A percentile compares a stretch with the other conserved stretches of the same genome.
phyloP scores from a whole-genome alignment of 345 rosid species.

The Gossypium longicalyx region DNA sequence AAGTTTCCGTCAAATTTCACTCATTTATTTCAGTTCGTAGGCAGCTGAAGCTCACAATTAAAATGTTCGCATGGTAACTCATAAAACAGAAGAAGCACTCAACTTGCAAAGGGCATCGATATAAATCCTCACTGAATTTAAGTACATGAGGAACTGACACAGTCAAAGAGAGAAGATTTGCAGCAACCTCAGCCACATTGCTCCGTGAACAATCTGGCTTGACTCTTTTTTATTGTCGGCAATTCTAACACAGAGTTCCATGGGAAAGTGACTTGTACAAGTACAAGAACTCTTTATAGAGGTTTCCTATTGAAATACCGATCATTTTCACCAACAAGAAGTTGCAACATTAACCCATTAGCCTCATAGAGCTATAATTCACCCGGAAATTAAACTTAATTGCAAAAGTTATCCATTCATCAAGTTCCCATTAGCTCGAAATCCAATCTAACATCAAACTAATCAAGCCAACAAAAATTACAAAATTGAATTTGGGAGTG shows the following conservation, averaged over 20 bases:
- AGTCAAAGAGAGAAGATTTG: not conserved
- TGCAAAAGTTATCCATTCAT: conserved; percentile 9
- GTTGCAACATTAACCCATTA: not conserved
- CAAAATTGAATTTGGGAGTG: not conserved
- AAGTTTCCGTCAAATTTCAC: not conserved
- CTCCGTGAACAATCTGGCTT: not conserved
- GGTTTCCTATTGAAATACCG: not conserved
- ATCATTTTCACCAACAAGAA: not conserved
- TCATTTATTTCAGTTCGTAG: not conserved
- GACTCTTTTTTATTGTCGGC: not conserved
- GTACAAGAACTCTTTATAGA: not conserved
- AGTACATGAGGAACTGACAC: not conserved
- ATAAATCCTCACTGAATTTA: not conserved
- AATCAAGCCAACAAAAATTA: not conserved
- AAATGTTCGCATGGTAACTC: not conserved
- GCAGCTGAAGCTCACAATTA: not conserved
- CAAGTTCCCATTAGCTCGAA: not conserved
- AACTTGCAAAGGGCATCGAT: not conserved
- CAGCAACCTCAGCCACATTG: not conserved
- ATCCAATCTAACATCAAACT: not conserved
- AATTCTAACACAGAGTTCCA: not conserved
- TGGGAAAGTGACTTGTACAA: not conserved
- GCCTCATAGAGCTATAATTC: conserved; percentile 12
- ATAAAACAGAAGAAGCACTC: conserved; percentile 6
- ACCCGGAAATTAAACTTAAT: conserved; percentile 8